A percentile compares a stretch with the other conserved stretches of the same genome.
Evolutionary conservation across 2,329 filamentous ascomycete species (phyloP).

Genomic region (Cladosporium sp.): DNA sequence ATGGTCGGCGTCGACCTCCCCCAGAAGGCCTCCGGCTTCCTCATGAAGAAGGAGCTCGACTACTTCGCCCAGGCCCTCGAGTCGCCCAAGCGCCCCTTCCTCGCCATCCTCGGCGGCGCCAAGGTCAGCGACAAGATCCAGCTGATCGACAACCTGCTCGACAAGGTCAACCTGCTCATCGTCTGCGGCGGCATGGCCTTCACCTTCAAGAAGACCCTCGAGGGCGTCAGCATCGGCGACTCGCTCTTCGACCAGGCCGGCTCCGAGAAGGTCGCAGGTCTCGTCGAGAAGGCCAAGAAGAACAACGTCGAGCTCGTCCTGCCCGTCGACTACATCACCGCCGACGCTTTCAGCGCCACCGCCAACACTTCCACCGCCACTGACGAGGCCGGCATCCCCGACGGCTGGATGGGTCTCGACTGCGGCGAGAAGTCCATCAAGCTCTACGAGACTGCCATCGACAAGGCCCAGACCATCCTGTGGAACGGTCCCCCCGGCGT

Average conservation of each 20-base stretch:
- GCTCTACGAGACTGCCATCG: constrained; percentile 85
- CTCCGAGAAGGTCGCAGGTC: constrained; percentile 82
- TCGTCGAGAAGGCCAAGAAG: constrained; percentile 94
- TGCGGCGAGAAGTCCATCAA: constrained; percentile 86
- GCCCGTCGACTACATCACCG: constrained; percentile 92
- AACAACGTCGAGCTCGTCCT: constrained; percentile 95
- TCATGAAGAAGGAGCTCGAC: constrained; percentile 99
- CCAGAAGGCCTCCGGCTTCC: constrained; percentile 95
- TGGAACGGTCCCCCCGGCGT: constrained; percentile 99
- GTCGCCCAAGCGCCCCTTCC: constrained; percentile 89
- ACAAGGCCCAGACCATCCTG: constrained; percentile 89
- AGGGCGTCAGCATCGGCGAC: constrained; percentile 85
- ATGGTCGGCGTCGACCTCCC: constrained; percentile 97
- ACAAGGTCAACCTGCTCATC: constrained; percentile 96
- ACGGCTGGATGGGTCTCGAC: constrained; percentile 98
- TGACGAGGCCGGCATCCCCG: constrained; percentile 85
- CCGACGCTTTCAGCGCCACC: constrained; percentile 89
- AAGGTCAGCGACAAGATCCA: constrained; percentile 99
- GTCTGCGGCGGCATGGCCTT: constrained; percentile 99
- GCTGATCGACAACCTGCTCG: constrained; percentile 96
- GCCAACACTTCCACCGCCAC: constrained; percentile 80
- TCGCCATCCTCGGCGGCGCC: constrained; percentile 95
- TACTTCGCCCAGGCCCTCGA: constrained; percentile 98
- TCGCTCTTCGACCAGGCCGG: constrained; percentile 93
- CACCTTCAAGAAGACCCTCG: constrained; percentile 99